Evolutionary conservation across 805 yeast genomes (phyloP), one percentile per base, ranked within the genome.

Genomic region (Suhomyces pyralidae): DNA sequence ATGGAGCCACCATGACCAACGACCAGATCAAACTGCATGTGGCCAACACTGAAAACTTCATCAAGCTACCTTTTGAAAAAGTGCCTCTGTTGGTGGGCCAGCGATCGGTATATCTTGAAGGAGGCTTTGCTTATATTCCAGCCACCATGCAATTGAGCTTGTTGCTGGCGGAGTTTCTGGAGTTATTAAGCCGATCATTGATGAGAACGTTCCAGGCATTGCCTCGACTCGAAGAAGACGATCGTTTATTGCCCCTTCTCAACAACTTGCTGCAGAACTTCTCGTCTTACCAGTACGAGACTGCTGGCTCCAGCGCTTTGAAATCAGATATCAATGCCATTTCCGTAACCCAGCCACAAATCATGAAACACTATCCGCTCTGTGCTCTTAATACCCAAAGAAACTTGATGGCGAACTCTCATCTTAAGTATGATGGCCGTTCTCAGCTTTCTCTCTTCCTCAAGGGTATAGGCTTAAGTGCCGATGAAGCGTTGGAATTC

Each of bases 191-290:
- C 2, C 64, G 68, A 15, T 81, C 83, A 19, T 74, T 94, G 57
- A 70, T 83, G 20, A 70, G 77, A 46, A 89, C 97, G 0, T 84
- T 90, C 60, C 88, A 87, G 63, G 80, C 88, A 19, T 72, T 91
- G 51, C 96, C 97, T 6, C 78, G 92, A 9, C 73, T 93, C 51
- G 97, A 91, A 63, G 98, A 93, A 71, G 97, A 91, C 63, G 96
- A 91, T 65, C 77, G 99, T 53, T 71, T 94, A 45, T 72, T 91
- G 49, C 97, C 97, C 0, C 83, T 94, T 26, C 75, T 94, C 56
- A 83, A 84, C 61, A 91, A 92, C 62, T 69, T 94, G 46, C 83
- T 96, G 0, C 79, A 81, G 28, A 74, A 74, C 59, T 76, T 75
- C 55, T 68, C 77, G 26, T 70, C 63, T 53, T 59, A 73, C 52